Base-by-base conservation (phyloP, 495 filamentous ascomycete genomes). In the Venustampulla echinocandica region DNA sequence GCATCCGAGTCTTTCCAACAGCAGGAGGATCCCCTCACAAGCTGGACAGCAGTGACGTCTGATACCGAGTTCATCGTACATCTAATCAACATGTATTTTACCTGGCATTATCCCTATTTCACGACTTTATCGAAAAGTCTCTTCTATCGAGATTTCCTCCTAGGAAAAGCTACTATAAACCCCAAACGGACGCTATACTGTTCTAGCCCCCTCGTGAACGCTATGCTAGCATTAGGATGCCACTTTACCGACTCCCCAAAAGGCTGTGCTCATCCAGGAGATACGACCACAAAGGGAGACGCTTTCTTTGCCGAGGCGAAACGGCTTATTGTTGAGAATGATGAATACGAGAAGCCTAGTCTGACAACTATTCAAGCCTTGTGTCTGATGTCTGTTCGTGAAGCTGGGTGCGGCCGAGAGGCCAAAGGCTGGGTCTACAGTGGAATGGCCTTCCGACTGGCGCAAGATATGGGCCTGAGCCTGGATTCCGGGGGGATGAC, bases 371-470 rank as follows among this genome's bases (percentile, higher is more conserved):
- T 98, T 15, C 92, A 98, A 64, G 92, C 92, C 0, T 65, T 97
- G 42, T 88, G 88, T 1, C 69, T 98, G 52, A 96, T 98, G 90
- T 95, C 88, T 44, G 92, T 97, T 4, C 76, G 92, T 41, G 92
- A 98, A 66, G 93, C 92, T 3, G 92, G 92, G 3, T 98, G 92
- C 64, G 92, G 88, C 0, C 75, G 92, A 23, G 92, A 98, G 67
- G 85, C 87, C 25, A 93, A 89, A 60, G 92, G 92, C 10, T 98
- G 92, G 92, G 87, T 95, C 4, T 98, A 97, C 61, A 93, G 86
- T 55, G 92, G 92, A 25, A 95, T 98, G 82, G 90, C 86, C 59
- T 98, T 98, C 58, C 81, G 92, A n/a, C 96, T 98, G 92, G 90
- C 89, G 0, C 85, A 83, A 59, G 92, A 98, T 59, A 71, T 98